Percentiles rank a stretch among this genome's conserved stretches.
These are phyloP conservation scores for Podospora anserina DNA, from an alignment of 495 filamentous ascomycete genomes.

Conservation along the genomic window DNA sequence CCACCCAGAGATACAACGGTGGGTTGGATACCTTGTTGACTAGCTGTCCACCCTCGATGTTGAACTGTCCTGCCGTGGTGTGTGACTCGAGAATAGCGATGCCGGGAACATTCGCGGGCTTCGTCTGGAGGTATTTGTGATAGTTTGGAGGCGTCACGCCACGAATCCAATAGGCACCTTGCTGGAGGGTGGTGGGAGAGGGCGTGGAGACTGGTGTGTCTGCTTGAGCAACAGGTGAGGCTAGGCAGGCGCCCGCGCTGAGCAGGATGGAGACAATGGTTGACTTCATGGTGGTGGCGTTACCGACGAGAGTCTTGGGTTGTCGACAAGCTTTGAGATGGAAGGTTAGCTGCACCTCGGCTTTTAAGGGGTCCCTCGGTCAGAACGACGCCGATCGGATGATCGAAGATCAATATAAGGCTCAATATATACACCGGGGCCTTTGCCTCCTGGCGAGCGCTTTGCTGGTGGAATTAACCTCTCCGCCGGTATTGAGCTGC, in stretches of 20 bases:
- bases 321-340: background rate
- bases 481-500: background rate
- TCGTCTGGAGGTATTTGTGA: conserved; percentile 62
- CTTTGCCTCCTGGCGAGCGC: background rate
- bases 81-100: conserved; percentile 51
- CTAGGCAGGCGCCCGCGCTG: conserved; percentile 18
- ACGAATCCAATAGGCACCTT: conserved; percentile 59
- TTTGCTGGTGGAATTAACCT: conserved; percentile 4
- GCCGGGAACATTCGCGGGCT: conserved; percentile 45
- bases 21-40: conserved; percentile 49
- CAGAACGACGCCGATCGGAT: background rate
- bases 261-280: conserved; percentile 17
- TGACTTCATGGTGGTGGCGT: conserved; percentile 16
- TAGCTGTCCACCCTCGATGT: conserved; percentile 55
- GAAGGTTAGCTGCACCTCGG: background rate
- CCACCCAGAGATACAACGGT: conserved; percentile 44
- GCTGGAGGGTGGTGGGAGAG: conserved; percentile 40
- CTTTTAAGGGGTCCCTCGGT: background rate
- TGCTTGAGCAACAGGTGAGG: conserved; percentile 18
- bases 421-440: conserved; percentile 5
- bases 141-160: conserved; percentile 58
- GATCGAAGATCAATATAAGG: background rate
- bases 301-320: background rate
- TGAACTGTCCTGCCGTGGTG: conserved; percentile 59
- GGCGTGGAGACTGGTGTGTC: conserved; percentile 19